A percentile compares a stretch with the other conserved stretches of the same genome.
Conservation (phyloP, 2,329 filamentous ascomycete genomes). For the Ophiostoma perfectum region DNA sequence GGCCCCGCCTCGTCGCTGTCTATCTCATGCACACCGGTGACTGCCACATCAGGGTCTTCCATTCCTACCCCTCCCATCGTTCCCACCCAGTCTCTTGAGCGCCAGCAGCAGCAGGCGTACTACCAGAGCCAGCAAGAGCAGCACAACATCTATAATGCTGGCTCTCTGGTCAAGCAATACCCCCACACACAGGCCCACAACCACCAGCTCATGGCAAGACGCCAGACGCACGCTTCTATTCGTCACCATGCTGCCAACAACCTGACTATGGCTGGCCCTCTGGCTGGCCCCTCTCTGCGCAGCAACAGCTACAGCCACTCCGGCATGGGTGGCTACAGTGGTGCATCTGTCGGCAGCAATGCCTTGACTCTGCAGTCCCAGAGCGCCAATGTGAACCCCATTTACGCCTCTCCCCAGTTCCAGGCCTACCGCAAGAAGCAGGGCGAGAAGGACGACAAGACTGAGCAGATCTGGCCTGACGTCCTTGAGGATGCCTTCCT, state of each 20-base stretch:
- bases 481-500: slow-evolving; percentile 62
- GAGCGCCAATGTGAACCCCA: slow-evolving; percentile 44
- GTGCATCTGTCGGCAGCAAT: slow-evolving; percentile 8
- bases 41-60: slow-evolving; percentile 32
- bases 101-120: slow-evolving; percentile 26
- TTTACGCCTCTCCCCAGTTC: slow-evolving; percentile 58
- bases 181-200: slow-evolving; percentile 15
- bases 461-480: slow-evolving; percentile 57
- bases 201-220: slow-evolving; percentile 20
- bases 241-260: slow-evolving; percentile 19
- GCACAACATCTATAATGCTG: slow-evolving; percentile 20
- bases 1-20: slow-evolving; percentile 19
- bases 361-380: slow-evolving; percentile 8
- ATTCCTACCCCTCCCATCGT: slow-evolving; percentile 43
- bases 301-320: slow-evolving; percentile 18
- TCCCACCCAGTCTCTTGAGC: slow-evolving; percentile 46
- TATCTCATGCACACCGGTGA: slow-evolving; percentile 31
- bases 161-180: slow-evolving; percentile 20
- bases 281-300: slow-evolving; percentile 17
- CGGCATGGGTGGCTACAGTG: slow-evolving; percentile 7
- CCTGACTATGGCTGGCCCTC: slow-evolving; percentile 17
- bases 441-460: slow-evolving; percentile 57
- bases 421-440: slow-evolving; percentile 61
- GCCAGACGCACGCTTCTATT: slow-evolving; percentile 13
- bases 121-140: slow-evolving; percentile 21